phyloP scores from a whole-genome alignment of 495 filamentous ascomycete genomes.

The Neurospora sp. region DNA sequence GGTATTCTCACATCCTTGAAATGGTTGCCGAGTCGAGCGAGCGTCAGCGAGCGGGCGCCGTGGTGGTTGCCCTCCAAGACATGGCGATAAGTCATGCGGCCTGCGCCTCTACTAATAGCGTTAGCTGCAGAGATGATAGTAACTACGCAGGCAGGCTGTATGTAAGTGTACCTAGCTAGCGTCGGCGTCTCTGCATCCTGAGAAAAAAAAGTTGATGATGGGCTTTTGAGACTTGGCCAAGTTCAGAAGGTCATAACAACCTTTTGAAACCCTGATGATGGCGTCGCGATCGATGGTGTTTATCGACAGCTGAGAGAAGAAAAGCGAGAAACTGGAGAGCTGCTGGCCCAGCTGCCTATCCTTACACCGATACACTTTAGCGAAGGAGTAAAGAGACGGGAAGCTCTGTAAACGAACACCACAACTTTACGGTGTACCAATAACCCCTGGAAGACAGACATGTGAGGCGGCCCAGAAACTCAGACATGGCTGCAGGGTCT shows the following conservation, averaged over 20 bases:
- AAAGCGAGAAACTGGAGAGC: not conserved
- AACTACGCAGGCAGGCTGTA: not conserved
- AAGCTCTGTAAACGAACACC: not conserved
- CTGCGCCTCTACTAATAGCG: not conserved
- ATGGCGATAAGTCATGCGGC: not conserved
- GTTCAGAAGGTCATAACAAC: not conserved
- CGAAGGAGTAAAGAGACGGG: not conserved
- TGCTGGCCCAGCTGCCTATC: not conserved
- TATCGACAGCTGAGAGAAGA: not conserved
- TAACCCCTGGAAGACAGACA: not conserved
- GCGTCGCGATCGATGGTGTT: not conserved
- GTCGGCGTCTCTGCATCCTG: not conserved
- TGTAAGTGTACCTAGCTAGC: not conserved
- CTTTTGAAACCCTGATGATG: not conserved
- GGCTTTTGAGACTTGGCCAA: not conserved
- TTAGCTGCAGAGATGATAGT: not conserved
- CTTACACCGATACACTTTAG: not conserved
- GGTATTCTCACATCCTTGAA: not conserved
- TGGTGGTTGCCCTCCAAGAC: not conserved
- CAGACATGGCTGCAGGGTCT: not conserved
- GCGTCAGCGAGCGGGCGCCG: not conserved
- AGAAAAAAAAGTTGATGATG: not conserved
- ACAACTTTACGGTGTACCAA: not conserved
- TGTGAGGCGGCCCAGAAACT: not conserved
- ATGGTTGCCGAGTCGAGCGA: not conserved